Evolutionary conservation across 163 green algal genomes (phyloP).

Genomic region (Chloromonas sp.): DNA sequence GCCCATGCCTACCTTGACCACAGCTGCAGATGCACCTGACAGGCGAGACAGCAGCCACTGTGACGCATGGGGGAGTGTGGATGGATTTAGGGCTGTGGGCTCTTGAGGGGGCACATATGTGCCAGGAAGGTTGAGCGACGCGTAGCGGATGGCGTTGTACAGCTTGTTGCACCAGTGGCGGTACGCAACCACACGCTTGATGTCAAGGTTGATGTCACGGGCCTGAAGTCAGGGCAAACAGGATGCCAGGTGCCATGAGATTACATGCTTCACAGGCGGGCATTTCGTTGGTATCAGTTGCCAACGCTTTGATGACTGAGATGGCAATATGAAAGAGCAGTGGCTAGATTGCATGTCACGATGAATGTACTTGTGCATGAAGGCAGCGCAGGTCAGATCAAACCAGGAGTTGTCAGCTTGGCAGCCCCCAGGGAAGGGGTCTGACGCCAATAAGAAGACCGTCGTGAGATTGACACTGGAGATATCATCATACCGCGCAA

Average conservation of each 20-base stretch:
- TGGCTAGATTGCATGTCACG: not conserved
- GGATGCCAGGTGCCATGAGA: not conserved
- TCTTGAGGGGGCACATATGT: slow-evolving; percentile 9
- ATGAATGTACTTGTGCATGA: too few relatives aligned
- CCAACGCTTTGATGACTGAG: not conserved
- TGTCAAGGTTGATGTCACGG: slow-evolving; percentile 93
- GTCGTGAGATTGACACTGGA: too few relatives aligned
- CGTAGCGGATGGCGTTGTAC: slow-evolving; percentile 96
- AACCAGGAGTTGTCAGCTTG: too few relatives aligned
- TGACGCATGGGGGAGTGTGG: slow-evolving; percentile 49
- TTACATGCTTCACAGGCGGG: not conserved
- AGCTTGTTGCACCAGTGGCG: slow-evolving; percentile 99
- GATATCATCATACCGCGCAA: too few relatives aligned
- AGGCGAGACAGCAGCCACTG: slow-evolving; percentile 82
- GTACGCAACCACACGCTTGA: slow-evolving; percentile 93
- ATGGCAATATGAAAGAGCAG: not conserved
- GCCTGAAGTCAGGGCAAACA: slow-evolving; percentile 37
- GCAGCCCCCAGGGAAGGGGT: too few relatives aligned
- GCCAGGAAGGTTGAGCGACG: slow-evolving; percentile 73
- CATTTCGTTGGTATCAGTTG: not conserved
- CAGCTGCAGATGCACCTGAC: slow-evolving; percentile 42
- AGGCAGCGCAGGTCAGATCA: too few relatives aligned
- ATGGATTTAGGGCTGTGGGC: not conserved
- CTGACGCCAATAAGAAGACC: too few relatives aligned
- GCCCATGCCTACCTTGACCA: slow-evolving; percentile 11